Evolutionary conservation across 2,329 filamentous ascomycete genomes (phyloP), one percentile per base, ranked within the genome.

Genomic region (Curvularia spicifera): DNA sequence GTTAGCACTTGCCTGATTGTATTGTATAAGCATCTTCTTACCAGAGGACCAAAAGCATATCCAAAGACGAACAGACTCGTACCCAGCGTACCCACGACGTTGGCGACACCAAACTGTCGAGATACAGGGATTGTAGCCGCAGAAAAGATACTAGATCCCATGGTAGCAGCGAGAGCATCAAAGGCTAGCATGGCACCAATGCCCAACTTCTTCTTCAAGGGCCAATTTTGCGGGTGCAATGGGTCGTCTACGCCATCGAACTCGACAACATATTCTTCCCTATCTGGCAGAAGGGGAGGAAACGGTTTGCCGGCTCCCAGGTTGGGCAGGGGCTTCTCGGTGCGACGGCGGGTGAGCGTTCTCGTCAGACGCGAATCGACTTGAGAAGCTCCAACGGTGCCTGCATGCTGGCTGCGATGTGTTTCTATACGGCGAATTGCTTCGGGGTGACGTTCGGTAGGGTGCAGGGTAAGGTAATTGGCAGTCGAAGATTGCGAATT

Each of bases 161-260:
- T 93, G 5, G 89, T 85, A 0, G 89, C 82, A 18, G 85, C 85
- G 67, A 93, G 80, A 13, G 90, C 91, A 44, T 89, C 90, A 70
- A 88, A 93, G 24, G 87, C 90, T 42, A 93, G 80, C 66, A 93
- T 87, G 40, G 83, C 82, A 20, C 87, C 85, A 1, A 89, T 89
- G 6, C 83, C 68, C 40, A 92, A 50, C 87, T 96, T 97, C 80
- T 91, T 93, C 70, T 80, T 85, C 60, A 90, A 75, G 0, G 90
- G 83, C 93, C 93, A 97, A 75, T 97, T 97, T 78, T 95, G 91
- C 0, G 92, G 89, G 76, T 97, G 92, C 61, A 93, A 72, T 2
- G 92, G 93, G 70, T 97, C 93, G 63, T 93, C 84, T 0, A 87
- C 89, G 0, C 92, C 92, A 66, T 93, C 89, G 70, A 96, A 97